A percentile compares a stretch with the other conserved stretches of the same genome.
Evolutionary conservation across 169 alveolate genomes (phyloP).

Genomic region (Plasmodium sp.): DNA sequence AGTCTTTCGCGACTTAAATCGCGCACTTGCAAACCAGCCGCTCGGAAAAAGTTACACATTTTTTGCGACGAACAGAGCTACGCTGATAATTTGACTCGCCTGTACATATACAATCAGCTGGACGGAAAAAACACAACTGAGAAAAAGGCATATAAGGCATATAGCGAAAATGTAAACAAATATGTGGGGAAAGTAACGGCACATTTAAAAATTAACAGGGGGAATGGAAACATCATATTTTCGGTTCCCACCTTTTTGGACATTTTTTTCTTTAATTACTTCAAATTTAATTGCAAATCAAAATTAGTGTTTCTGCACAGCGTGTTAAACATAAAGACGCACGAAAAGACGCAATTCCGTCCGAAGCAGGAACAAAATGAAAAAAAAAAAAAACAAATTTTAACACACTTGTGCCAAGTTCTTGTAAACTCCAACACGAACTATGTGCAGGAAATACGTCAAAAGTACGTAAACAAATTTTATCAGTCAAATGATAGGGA

Average conservation of each 20-base stretch:
- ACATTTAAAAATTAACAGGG: conserved; percentile 57
- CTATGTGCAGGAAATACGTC: conserved; percentile 32
- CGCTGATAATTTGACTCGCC: conserved; percentile 6
- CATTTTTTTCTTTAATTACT: conserved; percentile 65
- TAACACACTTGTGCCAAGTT: conserved; percentile 37
- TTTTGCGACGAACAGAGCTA: conserved; percentile 64
- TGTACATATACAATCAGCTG: conserved; percentile 46
- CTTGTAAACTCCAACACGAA: conserved; percentile 20
- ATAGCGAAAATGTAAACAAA: conserved; percentile 33
- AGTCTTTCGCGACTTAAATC: not conserved
- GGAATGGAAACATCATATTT: conserved; percentile 33
- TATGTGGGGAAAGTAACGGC: conserved; percentile 61
- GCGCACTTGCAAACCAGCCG: not conserved
- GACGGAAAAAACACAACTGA: conserved; percentile 5
- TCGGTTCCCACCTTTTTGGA: conserved; percentile 51
- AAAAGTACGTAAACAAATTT: conserved; percentile 2
- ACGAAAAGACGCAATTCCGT: not conserved
- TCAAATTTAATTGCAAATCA: conserved; percentile 25
- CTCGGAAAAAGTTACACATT: conserved; percentile 35
- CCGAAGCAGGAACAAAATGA: not conserved
- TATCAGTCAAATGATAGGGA: not conserved
- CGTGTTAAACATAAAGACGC: conserved; percentile 20
- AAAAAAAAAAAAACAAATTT: conserved; percentile 38
- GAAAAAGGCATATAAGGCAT: not conserved
- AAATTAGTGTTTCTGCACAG: conserved; percentile 47